Base-by-base conservation (phyloP, 371 early-diverging fungal genomes). In the Rhizopus delemar region DNA sequence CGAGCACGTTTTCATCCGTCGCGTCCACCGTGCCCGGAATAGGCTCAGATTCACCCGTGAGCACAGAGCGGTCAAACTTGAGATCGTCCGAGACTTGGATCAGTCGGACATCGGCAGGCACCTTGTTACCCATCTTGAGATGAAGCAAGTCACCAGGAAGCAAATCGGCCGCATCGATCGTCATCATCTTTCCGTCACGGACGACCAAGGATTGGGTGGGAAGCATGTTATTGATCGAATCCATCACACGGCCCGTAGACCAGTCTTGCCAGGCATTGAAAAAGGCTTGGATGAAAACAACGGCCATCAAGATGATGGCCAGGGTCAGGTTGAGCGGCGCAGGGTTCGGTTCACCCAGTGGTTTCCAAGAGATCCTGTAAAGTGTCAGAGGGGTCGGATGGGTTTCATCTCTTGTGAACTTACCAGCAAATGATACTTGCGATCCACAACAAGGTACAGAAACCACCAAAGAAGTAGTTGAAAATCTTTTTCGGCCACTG, bases 261-360 rank as follows among this genome's bases (percentile, higher is more conserved):
- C 84, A 90, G 64, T 92, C 90, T 68, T 90, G 88, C 78, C 81
- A 88, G 15, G 88, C 89, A 15, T 80, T 83, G 66, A 90, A 89
- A 36, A 75, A 51, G 1, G 88, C 83, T 65, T 86, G 87, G 12
- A 88, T 53, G 33, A 81, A 63, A 36, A 90, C 81, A 39, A 90
- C 88, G 48, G 87, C 65, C 28, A 90, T 66, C 7, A 78, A 36
- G 36, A 78, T 68, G 12, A 73, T 54, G 9, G 71, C 78, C 1
- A 78, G 46, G 3, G 71, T 75, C 43, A 78, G 34, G 38, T 75
- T 78, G 5, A 67, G 41, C 43, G 66, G 56, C 13, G 71, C 56
- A 32, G 78, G 75, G n/a, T 62, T 58, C 4, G 73, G 74, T 0
- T 69, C 60, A 16, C 78, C 78, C 3, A 78, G 54, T 7, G 84